Evolutionary conservation across 1,284 basidiomycete genomes (phyloP).

Genomic region (Takashimella tepidaria): DNA sequence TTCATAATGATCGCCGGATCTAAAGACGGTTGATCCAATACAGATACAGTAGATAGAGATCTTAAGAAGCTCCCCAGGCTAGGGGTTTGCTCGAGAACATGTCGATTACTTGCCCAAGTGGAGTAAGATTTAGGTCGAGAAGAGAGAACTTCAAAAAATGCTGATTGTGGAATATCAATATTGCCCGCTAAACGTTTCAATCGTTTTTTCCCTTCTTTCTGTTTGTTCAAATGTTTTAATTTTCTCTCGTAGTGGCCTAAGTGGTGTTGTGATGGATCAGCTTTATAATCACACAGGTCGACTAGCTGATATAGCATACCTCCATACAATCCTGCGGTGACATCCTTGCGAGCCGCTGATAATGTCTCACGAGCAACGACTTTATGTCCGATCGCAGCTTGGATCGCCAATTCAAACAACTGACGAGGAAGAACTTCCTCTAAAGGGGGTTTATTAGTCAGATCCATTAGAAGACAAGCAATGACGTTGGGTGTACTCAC

Average conservation of each 20-base stretch:
- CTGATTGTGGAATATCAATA: slow-evolving; percentile 83
- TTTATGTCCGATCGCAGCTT: slow-evolving; percentile 69
- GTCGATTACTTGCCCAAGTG: slow-evolving; percentile 11
- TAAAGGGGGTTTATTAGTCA: too few relatives aligned
- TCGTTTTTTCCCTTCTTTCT: slow-evolving; percentile 81
- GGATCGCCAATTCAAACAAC: slow-evolving; percentile 88
- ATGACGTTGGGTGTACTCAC: slow-evolving; percentile 53
- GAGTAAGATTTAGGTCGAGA: slow-evolving; percentile 44
- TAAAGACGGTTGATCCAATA: background rate
- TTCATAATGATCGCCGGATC: background rate
- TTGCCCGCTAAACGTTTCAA: slow-evolving; percentile 76
- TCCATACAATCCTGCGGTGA: slow-evolving; percentile 90
- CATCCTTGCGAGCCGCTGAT: slow-evolving; percentile 83
- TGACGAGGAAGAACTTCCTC: slow-evolving; percentile 88
- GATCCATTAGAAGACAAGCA: background rate
- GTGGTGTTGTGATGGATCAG: too few relatives aligned
- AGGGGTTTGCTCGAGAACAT: too few relatives aligned
- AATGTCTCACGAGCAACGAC: slow-evolving; percentile 84
- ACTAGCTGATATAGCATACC: slow-evolving; percentile 50
- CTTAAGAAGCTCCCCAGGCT: background rate
- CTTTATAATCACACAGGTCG: too few relatives aligned
- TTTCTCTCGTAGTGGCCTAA: slow-evolving; percentile 82
- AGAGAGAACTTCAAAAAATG: slow-evolving; percentile 78
- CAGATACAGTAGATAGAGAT: background rate
- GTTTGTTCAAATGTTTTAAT: slow-evolving; percentile 83